Conservation (phyloP, 106 monocot species). For the Dendrobium officinale region DNA sequence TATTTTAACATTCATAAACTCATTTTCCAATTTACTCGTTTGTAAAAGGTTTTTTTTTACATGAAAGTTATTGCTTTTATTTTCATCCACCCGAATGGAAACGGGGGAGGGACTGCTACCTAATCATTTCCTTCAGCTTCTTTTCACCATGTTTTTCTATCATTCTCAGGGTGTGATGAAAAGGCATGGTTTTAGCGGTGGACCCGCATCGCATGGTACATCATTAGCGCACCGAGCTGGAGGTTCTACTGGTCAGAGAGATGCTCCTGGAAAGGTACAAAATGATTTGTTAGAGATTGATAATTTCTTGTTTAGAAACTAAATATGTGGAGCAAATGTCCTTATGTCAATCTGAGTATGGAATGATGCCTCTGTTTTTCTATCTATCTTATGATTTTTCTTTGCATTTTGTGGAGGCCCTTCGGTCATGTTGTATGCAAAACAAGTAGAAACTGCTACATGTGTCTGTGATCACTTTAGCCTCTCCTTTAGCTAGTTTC, state of each 20-base stretch:
- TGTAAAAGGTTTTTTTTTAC: too few relatives aligned
- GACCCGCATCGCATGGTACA: slow-evolving; percentile 73
- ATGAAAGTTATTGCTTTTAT: not conserved
- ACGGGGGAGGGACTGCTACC: not conserved
- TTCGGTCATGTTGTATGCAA: too few relatives aligned
- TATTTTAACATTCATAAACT: too few relatives aligned
- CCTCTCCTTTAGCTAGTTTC: not conserved
- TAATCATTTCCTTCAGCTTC: not conserved
- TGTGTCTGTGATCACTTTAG: not conserved
- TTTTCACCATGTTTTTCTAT: not conserved
- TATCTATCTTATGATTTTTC: not conserved
- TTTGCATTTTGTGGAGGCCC: not conserved
- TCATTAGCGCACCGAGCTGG: slow-evolving; percentile 61
- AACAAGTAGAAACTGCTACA: too few relatives aligned
- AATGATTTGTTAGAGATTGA: not conserved
- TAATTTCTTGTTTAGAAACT: not conserved
- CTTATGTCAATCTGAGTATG: not conserved
- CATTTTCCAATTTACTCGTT: too few relatives aligned
- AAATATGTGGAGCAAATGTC: not conserved
- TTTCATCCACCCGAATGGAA: not conserved
- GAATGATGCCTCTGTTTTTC: not conserved
- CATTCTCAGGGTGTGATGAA: slow-evolving; percentile 67
- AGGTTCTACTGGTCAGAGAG: slow-evolving; percentile 78
- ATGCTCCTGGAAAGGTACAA: slow-evolving; percentile 73
- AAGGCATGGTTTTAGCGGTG: slow-evolving; percentile 49